Conservation (phyloP, 305 asterid genomes). For the Coffea humblotiana region DNA sequence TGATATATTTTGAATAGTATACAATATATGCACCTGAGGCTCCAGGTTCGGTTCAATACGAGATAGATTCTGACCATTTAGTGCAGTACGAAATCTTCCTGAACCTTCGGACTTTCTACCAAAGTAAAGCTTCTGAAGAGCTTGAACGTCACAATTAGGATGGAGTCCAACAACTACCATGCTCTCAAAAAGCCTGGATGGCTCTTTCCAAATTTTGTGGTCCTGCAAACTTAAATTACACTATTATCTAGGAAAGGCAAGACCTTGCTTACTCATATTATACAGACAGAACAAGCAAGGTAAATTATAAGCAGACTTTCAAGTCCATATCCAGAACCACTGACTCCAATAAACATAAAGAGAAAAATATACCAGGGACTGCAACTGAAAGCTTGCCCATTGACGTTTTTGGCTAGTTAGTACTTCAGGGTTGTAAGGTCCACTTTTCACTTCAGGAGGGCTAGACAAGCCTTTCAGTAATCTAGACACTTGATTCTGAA, state of each 20-base stretch:
- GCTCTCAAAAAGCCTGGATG: conserved; percentile 87
- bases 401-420: conserved; percentile 98
- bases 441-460: conserved; percentile 72
- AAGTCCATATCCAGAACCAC: background rate
- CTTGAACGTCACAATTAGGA: conserved; percentile 82
- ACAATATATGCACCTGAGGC: conserved; percentile 71
- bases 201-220: conserved; percentile 91
- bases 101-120: conserved; percentile 78
- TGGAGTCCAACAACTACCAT: conserved; percentile 98
- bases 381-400: conserved; percentile 97
- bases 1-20: background rate
- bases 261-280: conserved; percentile 1
- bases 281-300: background rate
- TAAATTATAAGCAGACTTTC: background rate
- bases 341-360: background rate
- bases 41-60: conserved; percentile 97
- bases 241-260: conserved; percentile 34
- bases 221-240: conserved; percentile 60
- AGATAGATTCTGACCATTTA: conserved; percentile 75
- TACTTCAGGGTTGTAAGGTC: conserved; percentile 90
- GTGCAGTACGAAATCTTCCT: conserved; percentile 74
- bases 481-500: conserved; percentile 86
- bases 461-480: conserved; percentile 78
- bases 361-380: conserved; percentile 68
- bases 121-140: conserved; percentile 86